Base-by-base conservation (phyloP, 345 rosid genomes). In the Hypericum androsaemum region DNA sequence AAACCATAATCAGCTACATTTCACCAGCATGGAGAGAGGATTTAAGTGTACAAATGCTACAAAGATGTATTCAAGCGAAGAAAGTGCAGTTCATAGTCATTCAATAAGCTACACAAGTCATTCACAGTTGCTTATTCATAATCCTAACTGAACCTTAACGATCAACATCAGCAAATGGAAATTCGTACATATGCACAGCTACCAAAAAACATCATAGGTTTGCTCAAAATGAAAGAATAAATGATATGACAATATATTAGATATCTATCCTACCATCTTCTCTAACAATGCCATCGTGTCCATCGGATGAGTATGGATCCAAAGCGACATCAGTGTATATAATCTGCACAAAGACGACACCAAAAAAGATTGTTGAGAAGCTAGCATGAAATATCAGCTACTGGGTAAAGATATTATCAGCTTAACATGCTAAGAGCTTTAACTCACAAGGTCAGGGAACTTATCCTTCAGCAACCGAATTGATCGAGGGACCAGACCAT, bases 251-350 rank as follows among this genome's bases (percentile, higher is more conserved):
- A 10, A 13, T 46, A 32, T 3, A 10, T 13, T 10, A 39, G 44
- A 11, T 11, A 10, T 52, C 7, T 43, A 41, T 36, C 69, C 60
- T 54, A 65, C 95, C 96, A 71, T 89, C 94, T 74, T 84, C 95
- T 62, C 90, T 64, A 15, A 87, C 84, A 32, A 87, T 84, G 62
- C 96, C 98, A 74, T 83, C 96, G 74, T 90, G 98, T 40, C 98
- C 98, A 67, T 68, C 85, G 0, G 92, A 74, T 53, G 95, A 84
- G 66, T 90, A 87, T 59, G 87, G 92, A 70, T 84, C 96, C 43
- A 90, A 72, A 64, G 89, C 89, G 63, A 87, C 89, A 77, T 90
- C 98, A 47, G 96, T 87, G 57, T 82, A 87, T 51, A 90, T 76
- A 56, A 82, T 88, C 97, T 89, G 47, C 41, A 15, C 32, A 79